Evolutionary conservation across 352 stramenopile species (phyloP).

Genomic region (Globisporangium recalcitrans): DNA sequence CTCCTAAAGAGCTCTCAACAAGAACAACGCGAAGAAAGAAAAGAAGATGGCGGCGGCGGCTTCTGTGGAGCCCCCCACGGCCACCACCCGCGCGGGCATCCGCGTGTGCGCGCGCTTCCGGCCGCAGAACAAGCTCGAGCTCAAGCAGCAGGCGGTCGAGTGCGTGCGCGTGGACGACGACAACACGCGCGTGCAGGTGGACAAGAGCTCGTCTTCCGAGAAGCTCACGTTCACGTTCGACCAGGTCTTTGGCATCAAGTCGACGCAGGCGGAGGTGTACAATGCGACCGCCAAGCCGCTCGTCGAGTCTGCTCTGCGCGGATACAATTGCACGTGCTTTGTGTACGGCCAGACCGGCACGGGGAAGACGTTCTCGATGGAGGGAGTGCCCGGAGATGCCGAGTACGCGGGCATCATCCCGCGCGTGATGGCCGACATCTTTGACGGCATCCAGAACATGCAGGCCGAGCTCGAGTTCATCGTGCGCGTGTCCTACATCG

Average conservation of each 20-base stretch:
- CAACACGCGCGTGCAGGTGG: constrained; percentile 33
- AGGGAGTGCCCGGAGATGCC: constrained; percentile 56
- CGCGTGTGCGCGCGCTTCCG: constrained; percentile 71
- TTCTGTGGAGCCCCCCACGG: too few relatives aligned
- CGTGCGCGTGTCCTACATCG: constrained; percentile 95
- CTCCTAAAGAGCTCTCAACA: background rate
- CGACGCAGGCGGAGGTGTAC: constrained; percentile 67
- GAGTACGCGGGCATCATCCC: constrained; percentile 70
- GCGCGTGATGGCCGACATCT: constrained; percentile 69
- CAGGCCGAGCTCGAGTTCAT: constrained; percentile 88
- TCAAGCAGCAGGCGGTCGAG: constrained; percentile 59
- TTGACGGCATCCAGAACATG: constrained; percentile 62
- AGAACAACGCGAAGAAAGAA: background rate
- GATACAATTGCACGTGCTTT: constrained; percentile 91
- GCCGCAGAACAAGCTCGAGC: constrained; percentile 73
- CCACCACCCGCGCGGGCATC: constrained; percentile 32
- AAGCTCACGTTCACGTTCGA: constrained; percentile 73
- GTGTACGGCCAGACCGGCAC: constrained; percentile 90
- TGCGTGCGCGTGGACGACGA: constrained; percentile 48
- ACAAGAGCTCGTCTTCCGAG: constrained; percentile 14
- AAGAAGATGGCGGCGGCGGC: background rate
- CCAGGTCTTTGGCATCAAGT: constrained; percentile 50
- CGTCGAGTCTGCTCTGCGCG: constrained; percentile 51
- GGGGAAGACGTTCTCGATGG: constrained; percentile 93
- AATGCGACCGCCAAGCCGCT: constrained; percentile 54